Conservation (phyloP, 2,329 filamentous ascomycete species). For the Penicillium sp. region DNA sequence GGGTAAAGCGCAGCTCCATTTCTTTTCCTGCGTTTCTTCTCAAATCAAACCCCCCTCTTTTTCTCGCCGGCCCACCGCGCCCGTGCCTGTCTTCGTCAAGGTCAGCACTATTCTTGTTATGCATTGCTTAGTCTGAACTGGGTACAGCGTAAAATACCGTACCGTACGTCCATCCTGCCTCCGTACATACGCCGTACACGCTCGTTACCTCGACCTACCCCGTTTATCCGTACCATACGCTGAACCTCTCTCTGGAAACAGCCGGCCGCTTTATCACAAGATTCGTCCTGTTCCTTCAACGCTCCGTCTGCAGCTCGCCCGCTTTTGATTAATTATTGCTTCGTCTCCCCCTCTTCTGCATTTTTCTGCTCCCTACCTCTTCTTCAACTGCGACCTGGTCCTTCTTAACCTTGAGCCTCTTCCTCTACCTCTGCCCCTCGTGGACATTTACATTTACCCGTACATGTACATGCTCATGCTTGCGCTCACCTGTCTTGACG, state of each 20-base stretch:
- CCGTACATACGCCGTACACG: background rate
- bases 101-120: background rate
- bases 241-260: constrained; percentile 1
- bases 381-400: background rate
- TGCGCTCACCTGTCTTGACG: background rate
- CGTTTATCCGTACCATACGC: background rate
- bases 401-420: background rate
- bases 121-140: background rate
- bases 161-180: background rate
- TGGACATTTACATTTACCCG: background rate
- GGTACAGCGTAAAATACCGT: background rate
- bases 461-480: no score
- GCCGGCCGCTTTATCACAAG: constrained; percentile 11
- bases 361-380: background rate
- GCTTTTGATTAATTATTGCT: constrained; percentile 13
- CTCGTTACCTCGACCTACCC: background rate
- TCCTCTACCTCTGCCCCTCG: background rate
- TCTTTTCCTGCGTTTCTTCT: no score
- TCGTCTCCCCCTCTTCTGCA: constrained; percentile 7
- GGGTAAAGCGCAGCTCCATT: background rate
- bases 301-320: constrained; percentile 9
- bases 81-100: constrained; percentile 3
- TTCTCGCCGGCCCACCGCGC: background rate
- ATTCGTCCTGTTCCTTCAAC: constrained; percentile 2
- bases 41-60: constrained; percentile 5